These are phyloP conservation scores for Pachysandra terminalis DNA, from an alignment of 164 flowering plant species.

Conservation along the genomic window DNA sequence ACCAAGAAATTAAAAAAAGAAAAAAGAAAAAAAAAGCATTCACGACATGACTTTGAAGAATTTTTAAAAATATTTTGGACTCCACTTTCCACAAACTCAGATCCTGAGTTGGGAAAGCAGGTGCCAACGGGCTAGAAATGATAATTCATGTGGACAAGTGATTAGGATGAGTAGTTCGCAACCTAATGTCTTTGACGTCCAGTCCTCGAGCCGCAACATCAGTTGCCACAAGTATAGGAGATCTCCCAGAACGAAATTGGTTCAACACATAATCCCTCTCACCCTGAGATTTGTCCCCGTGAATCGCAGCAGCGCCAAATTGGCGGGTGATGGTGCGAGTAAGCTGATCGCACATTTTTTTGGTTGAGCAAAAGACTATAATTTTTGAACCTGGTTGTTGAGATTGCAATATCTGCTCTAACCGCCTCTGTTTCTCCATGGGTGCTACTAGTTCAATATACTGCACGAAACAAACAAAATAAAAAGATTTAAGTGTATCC, in stretches of 20 bases:
- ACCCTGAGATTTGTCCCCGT: too few species aligned
- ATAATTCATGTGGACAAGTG: too few species aligned
- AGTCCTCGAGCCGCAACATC: conserved; percentile 94
- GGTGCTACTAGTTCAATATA: conserved; percentile 46
- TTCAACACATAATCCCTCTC: conserved; percentile 78
- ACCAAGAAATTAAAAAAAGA: background rate
- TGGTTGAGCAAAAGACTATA: conserved; percentile 86
- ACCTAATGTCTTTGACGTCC: conserved; percentile 91
- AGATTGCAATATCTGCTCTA: conserved; percentile 65
- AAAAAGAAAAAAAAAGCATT: background rate
- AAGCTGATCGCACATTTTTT: conserved; percentile 89
- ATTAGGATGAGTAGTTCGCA: background rate
- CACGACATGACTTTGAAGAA: background rate
- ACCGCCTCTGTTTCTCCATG: conserved; percentile 51
- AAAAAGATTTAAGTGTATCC: too few species aligned
- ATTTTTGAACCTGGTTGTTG: conserved; percentile 86
- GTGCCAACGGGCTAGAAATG: too few species aligned
- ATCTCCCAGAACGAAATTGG: conserved; percentile 70
- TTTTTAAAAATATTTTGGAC: too few species aligned
- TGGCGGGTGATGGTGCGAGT: conserved; percentile 57
- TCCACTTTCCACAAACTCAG: too few species aligned
- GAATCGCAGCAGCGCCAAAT: too few species aligned
- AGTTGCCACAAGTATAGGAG: too few species aligned
- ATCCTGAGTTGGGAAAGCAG: too few species aligned
- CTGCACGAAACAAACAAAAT: conserved; percentile 26